A percentile compares a stretch with the other conserved stretches of the same genome.
Evolutionary conservation across 257 asterid species (phyloP).

Genomic region (Eucommia ulmoides): DNA sequence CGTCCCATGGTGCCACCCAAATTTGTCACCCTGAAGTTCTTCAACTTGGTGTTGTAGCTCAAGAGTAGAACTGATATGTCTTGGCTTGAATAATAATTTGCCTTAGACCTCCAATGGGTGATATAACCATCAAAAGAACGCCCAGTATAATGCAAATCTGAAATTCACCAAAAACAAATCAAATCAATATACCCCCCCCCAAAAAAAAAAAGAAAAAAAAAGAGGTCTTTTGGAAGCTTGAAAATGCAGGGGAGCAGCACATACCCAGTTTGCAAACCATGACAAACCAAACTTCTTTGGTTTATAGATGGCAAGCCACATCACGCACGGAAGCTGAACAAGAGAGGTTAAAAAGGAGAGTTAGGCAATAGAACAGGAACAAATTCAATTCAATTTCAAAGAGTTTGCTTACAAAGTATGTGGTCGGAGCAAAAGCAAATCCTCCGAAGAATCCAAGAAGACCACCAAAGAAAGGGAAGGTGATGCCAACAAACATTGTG

Average conservation of each 20-base stretch:
- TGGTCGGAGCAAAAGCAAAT: conserved; percentile 91
- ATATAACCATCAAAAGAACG: conserved; percentile 18
- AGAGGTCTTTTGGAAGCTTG: not conserved
- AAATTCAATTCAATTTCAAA: not conserved
- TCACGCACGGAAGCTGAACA: conserved; percentile 67
- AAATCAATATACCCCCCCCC: not conserved
- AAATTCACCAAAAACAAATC: not conserved
- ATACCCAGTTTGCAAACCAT: conserved; percentile 64
- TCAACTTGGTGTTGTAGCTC: too few relatives aligned
- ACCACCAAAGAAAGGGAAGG: conserved; percentile 51
- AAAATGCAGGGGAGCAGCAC: not conserved
- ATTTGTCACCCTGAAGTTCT: too few relatives aligned
- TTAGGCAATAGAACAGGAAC: not conserved
- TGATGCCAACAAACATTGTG: conserved; percentile 37
- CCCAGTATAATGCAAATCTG: conserved; percentile 44
- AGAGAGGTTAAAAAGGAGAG: too few relatives aligned
- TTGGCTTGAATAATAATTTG: conserved; percentile 27
- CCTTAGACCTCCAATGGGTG: conserved; percentile 45
- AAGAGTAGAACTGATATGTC: conserved; percentile 31
- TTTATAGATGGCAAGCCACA: conserved; percentile 70
- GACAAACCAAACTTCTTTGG: conserved; percentile 51
- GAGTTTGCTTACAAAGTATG: conserved; percentile 60
- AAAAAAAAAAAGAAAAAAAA: not conserved
- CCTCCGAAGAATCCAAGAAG: conserved; percentile 59
- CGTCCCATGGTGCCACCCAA: too few relatives aligned